Evolutionary conservation across 106 monocot species (phyloP).

Genomic region (Apostasia ramifera): DNA sequence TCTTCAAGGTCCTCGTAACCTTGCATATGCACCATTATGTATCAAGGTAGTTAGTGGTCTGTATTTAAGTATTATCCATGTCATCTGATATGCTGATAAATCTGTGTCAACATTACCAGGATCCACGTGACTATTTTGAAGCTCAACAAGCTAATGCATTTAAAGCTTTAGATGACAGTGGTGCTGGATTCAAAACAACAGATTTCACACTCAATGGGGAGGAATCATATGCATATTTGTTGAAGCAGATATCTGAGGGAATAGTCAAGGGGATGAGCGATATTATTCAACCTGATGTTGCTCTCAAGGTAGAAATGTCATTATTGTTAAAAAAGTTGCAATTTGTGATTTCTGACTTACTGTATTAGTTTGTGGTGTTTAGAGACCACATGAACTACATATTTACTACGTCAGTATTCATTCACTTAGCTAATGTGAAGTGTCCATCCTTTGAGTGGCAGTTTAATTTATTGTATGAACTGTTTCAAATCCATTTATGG

Average conservation of each 20-base stretch:
- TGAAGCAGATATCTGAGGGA: constrained; percentile 57
- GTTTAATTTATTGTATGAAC: no score
- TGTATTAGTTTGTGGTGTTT: neutral
- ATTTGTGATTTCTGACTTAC: neutral
- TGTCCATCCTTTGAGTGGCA: no score
- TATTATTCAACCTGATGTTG: constrained; percentile 69
- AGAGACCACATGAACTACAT: no score
- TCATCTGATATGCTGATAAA: constrained; percentile 7
- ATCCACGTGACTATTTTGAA: constrained; percentile 95
- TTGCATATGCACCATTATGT: constrained; percentile 70
- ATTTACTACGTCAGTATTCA: no score
- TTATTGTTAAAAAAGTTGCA: neutral
- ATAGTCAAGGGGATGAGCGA: constrained; percentile 43
- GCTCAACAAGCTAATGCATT: constrained; percentile 87
- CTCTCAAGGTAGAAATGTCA: constrained; percentile 55
- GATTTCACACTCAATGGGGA: constrained; percentile 33
- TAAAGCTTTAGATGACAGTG: constrained; percentile 48
- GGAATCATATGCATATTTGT: constrained; percentile 58
- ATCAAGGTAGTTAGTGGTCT: constrained; percentile 58
- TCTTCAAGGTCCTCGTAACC: constrained; percentile 59
- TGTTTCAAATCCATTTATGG: no score
- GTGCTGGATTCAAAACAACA: constrained; percentile 24
- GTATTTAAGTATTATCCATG: neutral
- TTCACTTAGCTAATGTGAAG: no score
- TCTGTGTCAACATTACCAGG: constrained; percentile 35